Evolutionary conservation across 345 rosid genomes (phyloP), one percentile per base, ranked within the genome.

Genomic region (Melastoma malabathricum): DNA sequence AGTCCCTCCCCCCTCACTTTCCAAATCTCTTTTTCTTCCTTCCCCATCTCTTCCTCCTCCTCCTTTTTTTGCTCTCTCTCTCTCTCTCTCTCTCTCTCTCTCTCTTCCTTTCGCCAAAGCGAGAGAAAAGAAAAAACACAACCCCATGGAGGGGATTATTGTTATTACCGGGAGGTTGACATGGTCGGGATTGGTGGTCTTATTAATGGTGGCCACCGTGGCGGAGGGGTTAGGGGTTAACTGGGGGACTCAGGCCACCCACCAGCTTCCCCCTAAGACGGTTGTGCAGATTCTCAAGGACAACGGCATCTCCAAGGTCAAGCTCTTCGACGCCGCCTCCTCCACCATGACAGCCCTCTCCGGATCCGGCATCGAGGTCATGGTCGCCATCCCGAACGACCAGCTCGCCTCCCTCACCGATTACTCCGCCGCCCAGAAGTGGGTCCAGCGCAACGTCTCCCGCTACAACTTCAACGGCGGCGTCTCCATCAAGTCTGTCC

Each of bases 331-430:
- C n/a, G n/a, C n/a, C 94, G 8, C 83, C 76, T 68, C 47, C 57
- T 41, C 13, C 45, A 78, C 94, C 39, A 73, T 90, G 82, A 55
- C 15, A 46, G 84, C 96, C 22, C 98, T 90, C 47, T 68, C 89
- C 10, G 94, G 89, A 5, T 47, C 78, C 31, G 77, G 60, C 17
- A 61, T 90, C 20, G 92, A 90, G 64, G 96, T 90, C 44, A 86
- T 90, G 98, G 89, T 86, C 18, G 96, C 86, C 6, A 86, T 86
- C 55, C 98, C 98, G 4, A 90, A 90, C 51, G 87, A 86, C 56
- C 86, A 81, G 62, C 92, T 90, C 50, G 60, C 56, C 18, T 67
- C 56, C 41, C 78, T 90, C 83, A 77, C 52, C 58, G 69, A 29
- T 58, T 81, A 78, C 47, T 50, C 48, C 29, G 70, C 67, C 53